Percentiles rank a stretch among this genome's conserved stretches.
These are phyloP conservation scores for Lecanicillium sp. DNA, from an alignment of 2,329 filamentous ascomycete species.

Conservation along the genomic window DNA sequence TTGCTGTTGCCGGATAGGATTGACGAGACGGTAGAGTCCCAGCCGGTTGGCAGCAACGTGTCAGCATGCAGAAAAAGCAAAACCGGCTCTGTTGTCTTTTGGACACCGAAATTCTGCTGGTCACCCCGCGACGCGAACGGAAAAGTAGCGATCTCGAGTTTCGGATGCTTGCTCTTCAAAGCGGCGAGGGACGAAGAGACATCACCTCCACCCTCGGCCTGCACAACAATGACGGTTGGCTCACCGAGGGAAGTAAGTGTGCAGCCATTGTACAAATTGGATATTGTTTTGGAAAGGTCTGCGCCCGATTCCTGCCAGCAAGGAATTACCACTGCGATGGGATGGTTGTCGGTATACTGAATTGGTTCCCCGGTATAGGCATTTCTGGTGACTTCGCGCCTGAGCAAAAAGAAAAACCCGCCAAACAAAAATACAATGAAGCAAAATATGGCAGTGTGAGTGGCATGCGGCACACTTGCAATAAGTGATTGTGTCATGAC, in stretches of 20 bases:
- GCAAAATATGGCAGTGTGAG: too few relatives aligned
- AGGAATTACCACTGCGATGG: background rate
- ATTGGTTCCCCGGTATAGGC: too few relatives aligned
- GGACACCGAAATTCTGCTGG: background rate
- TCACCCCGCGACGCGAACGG: background rate
- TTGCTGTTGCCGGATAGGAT: background rate
- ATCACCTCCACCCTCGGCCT: background rate
- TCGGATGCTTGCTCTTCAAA: background rate
- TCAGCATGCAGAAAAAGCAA: background rate
- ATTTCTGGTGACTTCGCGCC: too few relatives aligned
- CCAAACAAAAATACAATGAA: too few relatives aligned
- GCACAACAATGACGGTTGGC: background rate
- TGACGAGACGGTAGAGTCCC: background rate
- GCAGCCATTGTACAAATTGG: background rate
- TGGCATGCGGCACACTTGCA: too few relatives aligned
- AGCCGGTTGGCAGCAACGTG: background rate
- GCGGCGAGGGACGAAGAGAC: background rate
- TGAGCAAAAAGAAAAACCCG: too few relatives aligned
- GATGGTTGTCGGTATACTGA: background rate
- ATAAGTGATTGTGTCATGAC: too few relatives aligned
- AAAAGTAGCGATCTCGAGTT: background rate
- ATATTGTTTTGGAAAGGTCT: background rate
- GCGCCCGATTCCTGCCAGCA: background rate
- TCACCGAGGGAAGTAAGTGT: background rate
- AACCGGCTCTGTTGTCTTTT: background rate